Percentiles rank a stretch among this genome's conserved stretches.
These are phyloP conservation scores for Thalassiosira mediterranea DNA, from an alignment of 352 stramenopile genomes.

Conservation along the genomic window DNA sequence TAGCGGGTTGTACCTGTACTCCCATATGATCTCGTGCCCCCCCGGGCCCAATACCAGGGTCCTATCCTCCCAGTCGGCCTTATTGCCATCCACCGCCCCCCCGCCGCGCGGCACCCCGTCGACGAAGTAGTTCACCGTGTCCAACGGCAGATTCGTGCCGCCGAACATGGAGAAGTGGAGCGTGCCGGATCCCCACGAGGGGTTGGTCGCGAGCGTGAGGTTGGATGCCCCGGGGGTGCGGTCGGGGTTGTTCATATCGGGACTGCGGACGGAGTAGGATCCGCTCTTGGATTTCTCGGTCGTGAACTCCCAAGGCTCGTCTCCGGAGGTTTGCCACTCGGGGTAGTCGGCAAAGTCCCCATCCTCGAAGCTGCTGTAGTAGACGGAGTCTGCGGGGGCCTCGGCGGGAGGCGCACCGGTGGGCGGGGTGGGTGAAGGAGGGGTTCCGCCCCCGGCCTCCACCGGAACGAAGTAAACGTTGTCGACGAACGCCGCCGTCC, in stretches of 20 bases:
- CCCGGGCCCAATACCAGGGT: conserved; percentile 3
- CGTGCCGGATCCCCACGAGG: background rate
- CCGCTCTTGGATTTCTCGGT: conserved; percentile 1
- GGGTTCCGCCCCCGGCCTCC: too few relatives aligned
- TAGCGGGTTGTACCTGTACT: conserved; percentile 27
- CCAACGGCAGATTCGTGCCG: background rate
- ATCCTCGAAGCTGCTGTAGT: conserved; percentile 15
- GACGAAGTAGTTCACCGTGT: conserved; percentile 8
- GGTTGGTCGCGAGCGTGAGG: background rate
- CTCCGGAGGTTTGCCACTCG: conserved; percentile 7
- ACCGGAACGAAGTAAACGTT: too few relatives aligned
- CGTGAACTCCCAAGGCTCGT: conserved; percentile 1
- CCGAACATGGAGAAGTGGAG: conserved; percentile 6
- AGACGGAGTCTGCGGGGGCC: too few relatives aligned
- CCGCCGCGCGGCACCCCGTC: conserved; percentile 8
- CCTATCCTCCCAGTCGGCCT: conserved; percentile 7
- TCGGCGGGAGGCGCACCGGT: too few relatives aligned
- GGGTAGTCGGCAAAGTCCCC: conserved; percentile 4
- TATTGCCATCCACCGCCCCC: background rate
- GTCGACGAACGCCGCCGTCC: too few relatives aligned
- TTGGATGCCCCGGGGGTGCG: background rate
- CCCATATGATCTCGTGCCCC: conserved; percentile 4
- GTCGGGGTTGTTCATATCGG: conserved; percentile 9
- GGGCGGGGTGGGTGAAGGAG: too few relatives aligned
- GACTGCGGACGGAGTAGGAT: conserved; percentile 7